Evolutionary conservation across 2,329 filamentous ascomycete species (phyloP), one percentile per base, ranked within the genome.

Genomic region (Fonsecaea nubica): DNA sequence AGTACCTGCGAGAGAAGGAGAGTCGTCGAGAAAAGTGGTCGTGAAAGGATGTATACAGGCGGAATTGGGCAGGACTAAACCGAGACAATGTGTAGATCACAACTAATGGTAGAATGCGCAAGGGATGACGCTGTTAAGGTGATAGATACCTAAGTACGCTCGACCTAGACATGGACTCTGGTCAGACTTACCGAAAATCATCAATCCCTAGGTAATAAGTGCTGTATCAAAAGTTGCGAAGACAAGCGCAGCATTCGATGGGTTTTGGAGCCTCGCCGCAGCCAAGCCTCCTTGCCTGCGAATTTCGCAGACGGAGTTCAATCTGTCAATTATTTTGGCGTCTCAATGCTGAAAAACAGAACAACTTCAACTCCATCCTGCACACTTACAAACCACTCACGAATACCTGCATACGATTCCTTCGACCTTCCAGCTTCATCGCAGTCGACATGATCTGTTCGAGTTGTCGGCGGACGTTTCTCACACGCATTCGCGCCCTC

Each of bases 391-490:
- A 50, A 50, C 10, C 45, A 50, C 21, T 21, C 45, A 4, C 45
- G 25, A 10, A 50, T 5, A 25, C 15, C 4, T 30, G 9, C 45
- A 50, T 30, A 30, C 4, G 1, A 50, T 50, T 3, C 10, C 18
- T 13, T 25, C 9, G 3, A 25, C 18, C 18, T 12, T 25, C 21
- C 6, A 50, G 12, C 21, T 50, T 30, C 18, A 25, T 50, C 45
- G 1, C 13, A 21, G 13, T 33, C 63, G 62, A 55, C 40, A 73
- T 73, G 71, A 67, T 73, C 65, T 73, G 71, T 65, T 67, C 69
- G 3, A 64, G 50, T 53, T 73, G 70, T 57, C 71, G 71, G 3
- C 68, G 65, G 8, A 60, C 54, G 32, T 62, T 71, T 13, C 58
- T 71, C 32, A 42, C 63, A 30, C 65, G 69, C n/a, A 35, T 72